Evolutionary conservation across 331 rosid genomes (phyloP).

Genomic region (Quercus phellos): DNA sequence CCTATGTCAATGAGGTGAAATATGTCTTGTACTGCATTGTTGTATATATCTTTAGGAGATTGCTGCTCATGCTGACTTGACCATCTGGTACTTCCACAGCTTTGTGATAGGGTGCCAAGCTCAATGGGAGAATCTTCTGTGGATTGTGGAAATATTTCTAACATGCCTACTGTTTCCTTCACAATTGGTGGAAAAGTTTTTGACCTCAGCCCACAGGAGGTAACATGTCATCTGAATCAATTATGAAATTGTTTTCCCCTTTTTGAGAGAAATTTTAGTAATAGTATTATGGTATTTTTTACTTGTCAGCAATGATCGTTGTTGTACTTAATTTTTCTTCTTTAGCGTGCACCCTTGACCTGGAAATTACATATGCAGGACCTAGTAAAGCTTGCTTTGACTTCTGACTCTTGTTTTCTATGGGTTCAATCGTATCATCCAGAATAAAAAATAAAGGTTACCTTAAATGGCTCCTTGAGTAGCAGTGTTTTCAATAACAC

Average conservation of each 20-base stretch:
- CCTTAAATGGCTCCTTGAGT: not conserved
- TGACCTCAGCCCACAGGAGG: conserved; percentile 59
- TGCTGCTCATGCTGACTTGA: conserved; percentile 19
- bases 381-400: not conserved
- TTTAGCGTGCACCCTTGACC: not conserved
- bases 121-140: conserved; percentile 60
- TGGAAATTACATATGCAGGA: not conserved
- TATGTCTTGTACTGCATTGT: not conserved
- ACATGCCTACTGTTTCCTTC: conserved; percentile 78
- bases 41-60: not conserved
- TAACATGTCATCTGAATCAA: conserved; percentile 24
- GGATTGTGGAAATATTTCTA: conserved; percentile 55
- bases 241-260: not conserved
- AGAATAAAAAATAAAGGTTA: not conserved
- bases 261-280: not conserved
- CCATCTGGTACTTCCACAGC: conserved; percentile 42
- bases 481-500: not conserved
- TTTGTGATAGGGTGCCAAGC: conserved; percentile 70
- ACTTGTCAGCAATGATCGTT: not conserved
- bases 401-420: not conserved
- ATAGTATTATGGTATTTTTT: not conserved
- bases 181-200: conserved; percentile 66
- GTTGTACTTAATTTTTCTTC: not conserved
- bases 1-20: conserved; percentile 58
- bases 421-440: not conserved